These are phyloP conservation scores for Paecilomyces fulvus DNA, from an alignment of 2,329 filamentous ascomycete species.

Conservation along the genomic window DNA sequence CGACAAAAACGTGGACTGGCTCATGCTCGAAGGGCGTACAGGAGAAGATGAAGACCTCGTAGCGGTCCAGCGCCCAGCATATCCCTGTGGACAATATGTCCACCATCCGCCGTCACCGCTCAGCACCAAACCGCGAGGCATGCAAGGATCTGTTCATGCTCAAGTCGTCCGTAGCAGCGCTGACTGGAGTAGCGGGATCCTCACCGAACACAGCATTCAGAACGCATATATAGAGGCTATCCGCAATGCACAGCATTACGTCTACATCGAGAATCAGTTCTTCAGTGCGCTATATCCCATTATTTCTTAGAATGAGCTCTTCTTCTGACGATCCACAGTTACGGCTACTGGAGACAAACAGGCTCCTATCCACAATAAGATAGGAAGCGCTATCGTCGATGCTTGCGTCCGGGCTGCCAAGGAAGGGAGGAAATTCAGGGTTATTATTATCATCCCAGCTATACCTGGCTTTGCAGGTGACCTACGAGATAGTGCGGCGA, in stretches of 20 bases:
- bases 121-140: conserved; percentile 52
- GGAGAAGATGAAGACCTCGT: conserved; percentile 4
- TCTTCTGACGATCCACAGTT: conserved; percentile 37
- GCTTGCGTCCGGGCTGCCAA: conserved; percentile 73
- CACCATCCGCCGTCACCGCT: conserved; percentile 68
- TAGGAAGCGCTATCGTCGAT: conserved; percentile 84
- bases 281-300: conserved; percentile 54
- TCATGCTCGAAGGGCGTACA: conserved; percentile 64
- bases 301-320: background rate
- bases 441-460: conserved; percentile 84
- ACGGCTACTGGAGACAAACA: conserved; percentile 88
- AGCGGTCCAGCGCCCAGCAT: conserved; percentile 78
- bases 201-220: conserved; percentile 74
- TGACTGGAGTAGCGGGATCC: conserved; percentile 89
- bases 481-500: conserved; percentile 70
- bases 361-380: conserved; percentile 73
- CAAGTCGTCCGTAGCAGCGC: conserved; percentile 84
- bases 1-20: conserved; percentile 73
- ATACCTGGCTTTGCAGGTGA: conserved; percentile 94
- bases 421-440: conserved; percentile 76
- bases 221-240: conserved; percentile 84
- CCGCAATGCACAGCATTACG: conserved; percentile 76
- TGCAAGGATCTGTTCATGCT: conserved; percentile 66
- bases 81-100: conserved; percentile 80
- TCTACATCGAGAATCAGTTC: conserved; percentile 99